Evolutionary conservation across 805 yeast genomes (phyloP), one percentile per base, ranked within the genome.

Genomic region (Teunomyces barrocoloradensis): DNA sequence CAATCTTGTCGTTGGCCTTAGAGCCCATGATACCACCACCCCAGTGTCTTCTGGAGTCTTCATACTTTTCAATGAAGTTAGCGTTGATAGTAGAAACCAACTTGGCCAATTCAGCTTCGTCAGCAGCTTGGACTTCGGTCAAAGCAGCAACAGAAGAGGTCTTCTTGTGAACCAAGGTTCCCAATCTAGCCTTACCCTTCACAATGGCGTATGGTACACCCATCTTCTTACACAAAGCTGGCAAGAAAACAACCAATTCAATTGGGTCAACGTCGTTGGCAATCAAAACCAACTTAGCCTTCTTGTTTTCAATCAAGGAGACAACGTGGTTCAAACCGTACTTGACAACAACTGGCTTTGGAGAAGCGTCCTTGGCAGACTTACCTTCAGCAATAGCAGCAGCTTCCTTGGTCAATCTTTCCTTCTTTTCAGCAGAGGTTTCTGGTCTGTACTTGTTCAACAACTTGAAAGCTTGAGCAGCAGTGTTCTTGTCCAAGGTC

Each of bases 241-340:
- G 99, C 66, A 92, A 80, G 87, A 89, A 92, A 68, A 92, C 80
- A 62, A 92, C 98, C 71, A 92, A 82, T 81, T 92, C 99, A 70
- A 92, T 88, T 71, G 99, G 99, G 82, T 92, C 99, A 66, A 92
- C 99, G 65, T 92, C 99, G 81, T 92, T 87, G 74, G 99, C 98
- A 68, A 92, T 92, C 76, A 92, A 84, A 56, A 92, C 97, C 66
- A 92, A 84, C 79, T 89, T 89, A 62, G 97, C 95, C 85, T 92
- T 92, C 87, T 92, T 94, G 95, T 89, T 89, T 85, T 92, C 99
- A 66, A 92, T 77, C 63, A 92, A 84, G 55, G 96, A 86, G 66
- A 91, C 97, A 80, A 92, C 97, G 80, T 92, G 99, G 91, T 92
- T 92, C 70, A 92, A 83, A 84, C 99, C 99, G 83, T 85, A 92